Evolutionary conservation across 1,139 yeast genomes (phyloP), one percentile per base, ranked within the genome.

Genomic region (Yamadazyma dendronema): DNA sequence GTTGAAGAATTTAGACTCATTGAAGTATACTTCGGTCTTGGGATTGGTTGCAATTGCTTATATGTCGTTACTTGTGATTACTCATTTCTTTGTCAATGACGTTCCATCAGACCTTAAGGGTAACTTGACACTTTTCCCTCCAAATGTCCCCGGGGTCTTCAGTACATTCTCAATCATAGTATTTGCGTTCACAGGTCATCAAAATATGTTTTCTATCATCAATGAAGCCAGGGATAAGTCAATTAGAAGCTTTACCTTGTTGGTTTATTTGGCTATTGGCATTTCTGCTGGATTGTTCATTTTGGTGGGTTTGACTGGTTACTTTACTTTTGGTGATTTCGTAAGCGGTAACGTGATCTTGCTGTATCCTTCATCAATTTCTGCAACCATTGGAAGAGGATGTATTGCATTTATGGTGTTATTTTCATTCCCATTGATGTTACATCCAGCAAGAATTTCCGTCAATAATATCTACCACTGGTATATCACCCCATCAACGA

Each of bases 391-490:
- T 34, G 97, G 95, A 9, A 77, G 92, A 43, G 67, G 79, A 15
- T 77, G 89, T 27, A 77, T 92, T 43, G 94, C 86, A 1, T 66
- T 85, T 30, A 80, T 92, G 84, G 95, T 94, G 29, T 65, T 86
- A 10, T 76, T 92, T 44, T 85, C 96, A 6, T 92, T 84, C 65
- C 98, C 98, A 14, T 71, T 92, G 48, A 85, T 90, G 83, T 77
- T 88, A 53, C 96, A 90, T 57, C 98, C 98, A 1, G 86, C 95
- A 33, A 70, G 98, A 40, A 81, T 87, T 21, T 86, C 97, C 1
- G 68, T 84, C 23, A 84, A 87, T 57, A 88, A 90, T 59, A 77
- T 90, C 46, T 61, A 74, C 38, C 75, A 74, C 52, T 82, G 85
- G 77, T 31, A 36, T 14, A 33, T 26, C 10, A 31, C 37, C 4